A percentile compares a stretch with the other conserved stretches of the same genome.
Conservation (phyloP, 371 early-diverging fungal species). For the Syncephalastrum contaminatum region DNA sequence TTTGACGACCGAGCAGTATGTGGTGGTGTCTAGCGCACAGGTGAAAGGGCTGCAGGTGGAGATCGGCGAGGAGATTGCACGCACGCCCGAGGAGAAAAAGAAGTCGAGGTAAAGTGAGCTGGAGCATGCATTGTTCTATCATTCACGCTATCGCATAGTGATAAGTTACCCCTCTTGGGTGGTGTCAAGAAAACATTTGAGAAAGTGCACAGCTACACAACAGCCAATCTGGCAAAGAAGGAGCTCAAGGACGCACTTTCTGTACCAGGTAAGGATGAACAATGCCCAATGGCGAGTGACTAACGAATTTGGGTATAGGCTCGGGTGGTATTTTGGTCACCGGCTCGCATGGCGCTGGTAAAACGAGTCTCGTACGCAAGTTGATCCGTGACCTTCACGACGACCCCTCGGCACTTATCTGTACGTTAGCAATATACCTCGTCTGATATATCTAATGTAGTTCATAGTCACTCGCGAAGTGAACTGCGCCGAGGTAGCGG, state of each 20-base stretch:
- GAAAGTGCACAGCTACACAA: conserved; percentile 51
- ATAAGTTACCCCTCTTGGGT: conserved; percentile 29
- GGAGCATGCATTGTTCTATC: too few species aligned
- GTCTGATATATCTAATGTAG: too few species aligned
- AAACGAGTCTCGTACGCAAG: conserved; percentile 67
- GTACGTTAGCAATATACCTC: conserved; percentile 31
- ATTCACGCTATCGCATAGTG: neutral
- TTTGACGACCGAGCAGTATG: conserved; percentile 32
- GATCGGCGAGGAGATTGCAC: conserved; percentile 45
- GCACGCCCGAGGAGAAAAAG: conserved; percentile 6
- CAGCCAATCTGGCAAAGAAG: conserved; percentile 50
- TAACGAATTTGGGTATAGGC: conserved; percentile 22
- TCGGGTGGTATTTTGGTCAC: conserved; percentile 78
- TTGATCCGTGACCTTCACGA: conserved; percentile 40
- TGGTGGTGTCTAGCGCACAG: conserved; percentile 27
- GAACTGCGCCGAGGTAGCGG: conserved; percentile 65
- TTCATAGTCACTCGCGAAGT: conserved; percentile 50
- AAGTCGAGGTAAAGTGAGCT: neutral
- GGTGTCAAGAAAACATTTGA: conserved; percentile 46
- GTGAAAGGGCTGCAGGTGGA: conserved; percentile 38
- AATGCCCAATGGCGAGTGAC: neutral
- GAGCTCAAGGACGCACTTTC: conserved; percentile 47
- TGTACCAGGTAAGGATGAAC: conserved; percentile 40
- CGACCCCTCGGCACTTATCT: conserved; percentile 51
- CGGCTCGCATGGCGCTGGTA: conserved; percentile 88